Evolutionary conservation across 202 grass and related monocot species (phyloP).

Genomic region (Carex sylvatica): DNA sequence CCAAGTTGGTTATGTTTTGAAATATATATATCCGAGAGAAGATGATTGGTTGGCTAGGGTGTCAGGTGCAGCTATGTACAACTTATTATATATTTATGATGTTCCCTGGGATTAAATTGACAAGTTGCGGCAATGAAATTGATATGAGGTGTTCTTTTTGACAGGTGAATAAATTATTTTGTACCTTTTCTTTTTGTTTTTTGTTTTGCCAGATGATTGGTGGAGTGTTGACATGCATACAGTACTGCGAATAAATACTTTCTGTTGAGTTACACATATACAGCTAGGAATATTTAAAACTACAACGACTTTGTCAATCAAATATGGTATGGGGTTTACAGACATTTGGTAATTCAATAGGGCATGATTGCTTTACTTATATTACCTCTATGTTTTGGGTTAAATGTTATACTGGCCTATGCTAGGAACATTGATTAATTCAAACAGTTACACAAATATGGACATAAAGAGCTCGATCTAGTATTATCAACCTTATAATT

Average conservation of each 20-base stretch:
- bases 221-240: not conserved
- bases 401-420: no score
- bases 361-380: no score
- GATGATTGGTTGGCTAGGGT: not conserved
- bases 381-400: no score
- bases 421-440: no score
- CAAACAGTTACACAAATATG: no score
- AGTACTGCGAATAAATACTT: not conserved
- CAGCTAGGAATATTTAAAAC: not conserved
- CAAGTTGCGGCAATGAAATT: slow-evolving; percentile 14
- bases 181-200: slow-evolving; percentile 16
- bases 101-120: slow-evolving; percentile 4
- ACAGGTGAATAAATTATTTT: not conserved
- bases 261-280: no score
- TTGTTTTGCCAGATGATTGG: not conserved
- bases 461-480: no score
- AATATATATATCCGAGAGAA: not conserved
- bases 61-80: not conserved
- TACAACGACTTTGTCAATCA: no score
- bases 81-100: slow-evolving; percentile 4
- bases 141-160: slow-evolving; percentile 7
- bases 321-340: no score
- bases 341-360: no score
- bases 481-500: no score
- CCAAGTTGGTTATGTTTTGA: not conserved